These are phyloP conservation scores for Trypanosoma melophagium DNA, from an alignment of 208 protist genomes.

Conservation along the genomic window DNA sequence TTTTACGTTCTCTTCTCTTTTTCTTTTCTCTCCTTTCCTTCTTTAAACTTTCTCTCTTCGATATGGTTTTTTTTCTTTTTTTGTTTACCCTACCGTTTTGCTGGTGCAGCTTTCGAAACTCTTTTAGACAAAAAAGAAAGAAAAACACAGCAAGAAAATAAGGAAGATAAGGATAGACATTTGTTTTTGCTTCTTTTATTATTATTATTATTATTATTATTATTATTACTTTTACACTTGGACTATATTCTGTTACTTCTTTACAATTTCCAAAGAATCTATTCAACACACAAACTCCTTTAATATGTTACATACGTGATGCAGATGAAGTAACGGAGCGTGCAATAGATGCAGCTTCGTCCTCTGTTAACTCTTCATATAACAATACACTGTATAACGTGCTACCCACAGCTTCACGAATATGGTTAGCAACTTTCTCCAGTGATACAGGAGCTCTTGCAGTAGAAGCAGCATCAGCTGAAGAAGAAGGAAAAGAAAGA, in stretches of 20 bases:
- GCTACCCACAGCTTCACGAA: constrained; percentile 56
- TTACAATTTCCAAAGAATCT: too few relatives aligned
- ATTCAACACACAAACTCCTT: background rate
- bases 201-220: background rate
- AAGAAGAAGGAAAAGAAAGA: too few relatives aligned
- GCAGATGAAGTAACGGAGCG: constrained; percentile 40
- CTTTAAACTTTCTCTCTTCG: background rate
- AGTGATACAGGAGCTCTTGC: constrained; percentile 24
- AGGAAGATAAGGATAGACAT: background rate
- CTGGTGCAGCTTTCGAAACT: background rate
- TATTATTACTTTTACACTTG: background rate
- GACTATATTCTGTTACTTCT: background rate
- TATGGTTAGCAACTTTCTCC: constrained; percentile 48
- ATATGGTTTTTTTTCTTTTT: background rate
- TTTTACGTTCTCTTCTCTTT: constrained; percentile 7
- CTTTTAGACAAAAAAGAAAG: background rate
- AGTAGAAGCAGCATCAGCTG: too few relatives aligned
- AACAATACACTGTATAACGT: constrained; percentile 64
- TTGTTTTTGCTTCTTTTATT: background rate
- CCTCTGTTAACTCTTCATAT: constrained; percentile 68
- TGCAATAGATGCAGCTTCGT: constrained; percentile 57
- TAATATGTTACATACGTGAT: constrained; percentile 1
- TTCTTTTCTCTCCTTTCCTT: constrained; percentile 4
- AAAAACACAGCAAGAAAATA: constrained; percentile 14
- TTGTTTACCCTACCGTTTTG: constrained; percentile 6